Conservation (phyloP, 2,329 filamentous ascomycete genomes). For the Aspergillus floridensis region DNA sequence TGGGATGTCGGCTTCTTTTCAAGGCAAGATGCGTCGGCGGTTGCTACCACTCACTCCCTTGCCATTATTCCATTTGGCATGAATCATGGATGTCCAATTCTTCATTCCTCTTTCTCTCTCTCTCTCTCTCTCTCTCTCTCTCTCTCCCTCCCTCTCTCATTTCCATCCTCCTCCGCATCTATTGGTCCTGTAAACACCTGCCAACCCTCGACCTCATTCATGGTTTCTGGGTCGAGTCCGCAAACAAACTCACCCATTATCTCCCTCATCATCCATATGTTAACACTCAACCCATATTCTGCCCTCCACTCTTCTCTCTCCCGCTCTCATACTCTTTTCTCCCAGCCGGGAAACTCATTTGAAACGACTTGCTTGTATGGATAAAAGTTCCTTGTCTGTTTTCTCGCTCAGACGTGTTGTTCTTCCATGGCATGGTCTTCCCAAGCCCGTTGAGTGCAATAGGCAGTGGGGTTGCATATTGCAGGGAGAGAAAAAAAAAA, state of each 20-base stretch:
- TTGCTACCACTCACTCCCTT: neutral
- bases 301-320: neutral
- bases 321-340: no score
- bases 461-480: neutral
- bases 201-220: neutral
- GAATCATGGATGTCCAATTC: neutral
- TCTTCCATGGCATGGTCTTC: no score
- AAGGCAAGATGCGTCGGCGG: neutral
- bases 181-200: neutral
- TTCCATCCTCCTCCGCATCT: neutral
- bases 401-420: no score
- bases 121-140: neutral
- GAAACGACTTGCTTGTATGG: no score
- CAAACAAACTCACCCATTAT: neutral
- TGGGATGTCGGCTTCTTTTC: neutral
- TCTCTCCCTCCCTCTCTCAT: neutral
- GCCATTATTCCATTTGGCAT: neutral
- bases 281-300: neutral
- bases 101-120: neutral
- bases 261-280: neutral
- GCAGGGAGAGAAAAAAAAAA: neutral
- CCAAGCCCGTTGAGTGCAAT: no score
- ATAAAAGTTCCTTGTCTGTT: no score
- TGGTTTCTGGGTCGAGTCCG: neutral
- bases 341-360: no score